Conservation (phyloP, 257 asterid genomes). For the Solanum rostratum region DNA sequence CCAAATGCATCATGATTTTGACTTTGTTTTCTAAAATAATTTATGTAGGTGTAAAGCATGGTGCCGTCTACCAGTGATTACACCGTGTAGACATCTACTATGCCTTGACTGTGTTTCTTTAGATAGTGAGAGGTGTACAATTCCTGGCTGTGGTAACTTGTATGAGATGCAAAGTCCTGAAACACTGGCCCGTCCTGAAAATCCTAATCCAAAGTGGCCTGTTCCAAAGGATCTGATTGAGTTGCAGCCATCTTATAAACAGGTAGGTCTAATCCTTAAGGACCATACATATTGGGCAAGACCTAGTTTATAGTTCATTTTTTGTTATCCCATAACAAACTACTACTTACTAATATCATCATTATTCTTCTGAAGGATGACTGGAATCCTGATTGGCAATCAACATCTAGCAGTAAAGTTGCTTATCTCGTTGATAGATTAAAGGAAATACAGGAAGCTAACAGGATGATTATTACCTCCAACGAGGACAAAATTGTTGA, state of each 20-base stretch:
- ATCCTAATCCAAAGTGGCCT: conserved; percentile 99
- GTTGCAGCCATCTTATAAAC: conserved; percentile 94
- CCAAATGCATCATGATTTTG: conserved; percentile 2
- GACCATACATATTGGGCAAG: neutral
- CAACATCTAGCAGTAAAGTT: conserved; percentile 95
- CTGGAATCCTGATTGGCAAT: conserved; percentile 99
- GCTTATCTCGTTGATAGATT: conserved; percentile 56
- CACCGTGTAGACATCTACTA: conserved; percentile 89
- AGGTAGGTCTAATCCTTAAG: conserved; percentile 26
- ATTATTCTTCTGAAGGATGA: conserved; percentile 51
- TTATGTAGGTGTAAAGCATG: conserved; percentile 69
- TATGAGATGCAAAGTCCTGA: conserved; percentile 98
- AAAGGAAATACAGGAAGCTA: conserved; percentile 50
- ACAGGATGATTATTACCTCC: conserved; percentile 25
- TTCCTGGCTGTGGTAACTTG: conserved; percentile 64
- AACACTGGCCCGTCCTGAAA: conserved; percentile 85
- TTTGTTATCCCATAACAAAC: neutral
- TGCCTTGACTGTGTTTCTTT: conserved; percentile 92
- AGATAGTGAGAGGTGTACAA: conserved; percentile 72
- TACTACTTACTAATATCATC: neutral
- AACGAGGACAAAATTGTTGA: conserved; percentile 16
- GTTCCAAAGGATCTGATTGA: conserved; percentile 98
- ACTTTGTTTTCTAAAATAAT: neutral
- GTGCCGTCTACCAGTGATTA: conserved; percentile 92
- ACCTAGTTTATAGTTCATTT: neutral